Base-by-base conservation (phyloP, 2,329 filamentous ascomycete genomes). In the Remersonia thermophila region DNA sequence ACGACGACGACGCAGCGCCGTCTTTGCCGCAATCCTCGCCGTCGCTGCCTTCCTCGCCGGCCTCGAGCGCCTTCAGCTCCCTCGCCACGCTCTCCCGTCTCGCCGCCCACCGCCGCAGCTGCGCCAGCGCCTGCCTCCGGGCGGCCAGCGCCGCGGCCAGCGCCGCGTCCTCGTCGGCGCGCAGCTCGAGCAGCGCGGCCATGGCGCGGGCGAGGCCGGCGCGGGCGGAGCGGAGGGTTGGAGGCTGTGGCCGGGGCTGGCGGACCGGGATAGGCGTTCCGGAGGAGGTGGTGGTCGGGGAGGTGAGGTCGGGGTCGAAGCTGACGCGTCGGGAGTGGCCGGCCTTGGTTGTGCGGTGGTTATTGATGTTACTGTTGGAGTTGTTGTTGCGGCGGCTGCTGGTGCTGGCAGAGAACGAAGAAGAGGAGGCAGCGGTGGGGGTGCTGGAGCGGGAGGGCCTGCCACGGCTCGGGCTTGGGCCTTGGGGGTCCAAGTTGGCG, bases 141-240 rank as follows among this genome's bases (percentile, higher is more conserved):
- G 71, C 62, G 3, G 61, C 58, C 26, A 82, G 54, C 2, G 78
- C 72, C 2, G 63, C 58, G 3, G 69, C 65, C 1, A 85, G 58
- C 16, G 75, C 62, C 0, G 66, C 62, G n/a, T 76, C 63, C 56
- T 86, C 80, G 39, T 85, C 79, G 3, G 63, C 62, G 51, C 84
- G 84, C 17, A 87, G 59, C 7, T 68, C 66, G 0, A 72, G 73
- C 4, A 87, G 59, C 36, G 76, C 71, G 3, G 66, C 61, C 54
- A 87, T 80, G 33, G 72, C 68, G 33, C 65, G 67, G 12, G 71
- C 66, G 7, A 89, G 67, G 0, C 76, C 78, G 18, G 67, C 65
- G n/a, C 83, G 67, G 1, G 80, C 78, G 13, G 69, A 67, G 18
- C 66, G 65, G 11, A 86, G 61, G 0, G 76, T 69, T 7, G 72